Evolutionary conservation across 768 basidiomycete genomes (phyloP), one percentile per base, ranked within the genome.

Genomic region (Tricholoma furcatifolium): DNA sequence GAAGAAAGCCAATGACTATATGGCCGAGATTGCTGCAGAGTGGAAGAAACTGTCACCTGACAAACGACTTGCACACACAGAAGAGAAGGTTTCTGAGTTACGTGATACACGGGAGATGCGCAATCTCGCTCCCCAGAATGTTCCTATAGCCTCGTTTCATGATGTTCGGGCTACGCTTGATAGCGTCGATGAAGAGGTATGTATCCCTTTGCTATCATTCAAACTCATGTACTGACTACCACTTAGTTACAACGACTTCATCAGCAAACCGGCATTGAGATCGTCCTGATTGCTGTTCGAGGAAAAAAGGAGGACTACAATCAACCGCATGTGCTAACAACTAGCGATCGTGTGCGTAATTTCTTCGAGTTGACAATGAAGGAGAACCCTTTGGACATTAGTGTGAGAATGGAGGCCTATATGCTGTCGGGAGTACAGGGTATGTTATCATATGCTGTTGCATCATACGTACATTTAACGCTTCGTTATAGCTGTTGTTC

Each of bases 1-100:
- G n/a, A n/a, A n/a, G n/a, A n/a, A n/a, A n/a, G 52, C 36, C 8
- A 40, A 46, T 32, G 45, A 53, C 9, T 30, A 38, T 10, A 47
- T 47, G 2, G n/a, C n/a, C n/a, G 38, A 40, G 3, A 45, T 46
- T 47, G 32, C 17, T 0, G 45, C 38, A 6, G 18, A 47, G 23
- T 47, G 32, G 39, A 41, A 41, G 15, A 17, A 1, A 11, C 31
- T 47, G 4, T 35, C 17, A 2, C 7, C 31, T 14, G n/a, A 41
- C 5, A 14, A 40, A 32, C 18, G 20, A 32, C 23, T 3, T 8
- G 9, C 4, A 8, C 9, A 14, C 4, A 48, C 38, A 38, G 20
- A 54, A 15, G 38, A 51, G 45, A 47, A 6, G 21, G 3, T 41
- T 2, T 6, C n/a, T 18, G 6, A 7, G 2, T 31, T 49, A 31